phyloP scores from a whole-genome alignment of 1,284 basidiomycete genomes.

The Marasmius tenuissimus region DNA sequence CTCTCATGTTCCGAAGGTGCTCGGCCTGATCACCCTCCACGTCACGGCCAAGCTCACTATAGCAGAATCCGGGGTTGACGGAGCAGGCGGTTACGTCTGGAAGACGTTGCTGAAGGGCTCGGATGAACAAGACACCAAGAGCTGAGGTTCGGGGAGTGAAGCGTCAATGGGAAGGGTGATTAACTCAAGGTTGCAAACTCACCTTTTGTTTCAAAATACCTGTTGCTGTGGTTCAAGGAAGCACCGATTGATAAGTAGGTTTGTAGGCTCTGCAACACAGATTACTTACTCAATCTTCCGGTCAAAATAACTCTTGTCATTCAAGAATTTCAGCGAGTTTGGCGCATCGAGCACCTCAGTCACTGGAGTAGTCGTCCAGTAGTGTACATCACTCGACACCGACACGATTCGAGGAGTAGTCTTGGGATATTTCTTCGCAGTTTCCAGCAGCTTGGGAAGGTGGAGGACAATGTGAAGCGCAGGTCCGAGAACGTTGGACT shows the following conservation, averaged over 20 bases:
- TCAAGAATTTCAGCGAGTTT: slow-evolving; percentile 30
- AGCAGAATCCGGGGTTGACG: slow-evolving; percentile 49
- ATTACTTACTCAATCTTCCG: neutral
- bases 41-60: slow-evolving; percentile 37
- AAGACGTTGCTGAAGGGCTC: slow-evolving; percentile 37
- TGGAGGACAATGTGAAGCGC: slow-evolving; percentile 39
- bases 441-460: slow-evolving; percentile 39
- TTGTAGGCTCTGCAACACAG: neutral
- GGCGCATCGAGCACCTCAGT: slow-evolving; percentile 24
- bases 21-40: slow-evolving; percentile 15
- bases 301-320: slow-evolving; percentile 27
- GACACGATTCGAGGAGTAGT: slow-evolving; percentile 34
- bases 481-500: slow-evolving; percentile 42
- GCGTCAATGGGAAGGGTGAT: neutral
- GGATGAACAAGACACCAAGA: slow-evolving; percentile 42
- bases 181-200: slow-evolving; percentile 6
- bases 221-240: neutral
- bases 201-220: slow-evolving; percentile 34
- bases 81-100: slow-evolving; percentile 31
- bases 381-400: slow-evolving; percentile 39
- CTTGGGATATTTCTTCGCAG: slow-evolving; percentile 27
- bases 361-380: slow-evolving; percentile 20
- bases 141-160: slow-evolving; percentile 25
- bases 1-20: slow-evolving; percentile 22
- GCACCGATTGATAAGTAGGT: neutral